Percentiles rank a stretch among this genome's conserved stretches.
phyloP scores from a whole-genome alignment of 495 filamentous ascomycete genomes.

The Lindgomyces ingoldianus region DNA sequence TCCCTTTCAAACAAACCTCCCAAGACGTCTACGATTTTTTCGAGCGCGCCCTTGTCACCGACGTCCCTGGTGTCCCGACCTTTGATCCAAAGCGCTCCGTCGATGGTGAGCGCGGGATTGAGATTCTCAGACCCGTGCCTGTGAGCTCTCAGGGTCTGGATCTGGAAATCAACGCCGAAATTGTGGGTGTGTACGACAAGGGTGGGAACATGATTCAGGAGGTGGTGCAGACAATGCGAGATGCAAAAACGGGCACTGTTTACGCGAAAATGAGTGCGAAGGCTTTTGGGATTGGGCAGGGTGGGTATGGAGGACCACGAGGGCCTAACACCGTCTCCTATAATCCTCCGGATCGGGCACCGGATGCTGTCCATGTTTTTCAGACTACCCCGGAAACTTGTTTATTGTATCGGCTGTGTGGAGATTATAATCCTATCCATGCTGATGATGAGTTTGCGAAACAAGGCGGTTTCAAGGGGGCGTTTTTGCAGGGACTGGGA shows the following conservation, averaged over 20 bases:
- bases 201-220: constrained; percentile 41
- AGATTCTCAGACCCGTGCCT: constrained; percentile 36
- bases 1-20: constrained; percentile 40
- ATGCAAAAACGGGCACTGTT: constrained; percentile 36
- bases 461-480: constrained; percentile 39
- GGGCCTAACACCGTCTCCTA: constrained; percentile 31
- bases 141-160: constrained; percentile 35
- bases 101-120: constrained; percentile 41
- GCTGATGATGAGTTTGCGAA: constrained; percentile 40
- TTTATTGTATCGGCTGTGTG: constrained; percentile 43
- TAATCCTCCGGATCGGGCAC: constrained; percentile 31
- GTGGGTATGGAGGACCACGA: constrained; percentile 40
- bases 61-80: constrained; percentile 38
- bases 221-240: constrained; percentile 32
- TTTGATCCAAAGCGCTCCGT: constrained; percentile 41
- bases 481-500: constrained; percentile 40
- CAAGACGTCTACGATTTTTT: constrained; percentile 43
- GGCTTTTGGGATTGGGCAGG: constrained; percentile 41
- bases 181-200: constrained; percentile 42
- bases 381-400: constrained; percentile 38
- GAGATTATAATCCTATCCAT: constrained; percentile 44
- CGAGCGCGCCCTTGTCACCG: constrained; percentile 28
- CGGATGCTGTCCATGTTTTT: constrained; percentile 38
- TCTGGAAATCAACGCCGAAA: constrained; percentile 37
- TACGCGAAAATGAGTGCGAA: constrained; percentile 37